phyloP scores from a whole-genome alignment of 2,329 filamentous ascomycete genomes.

The Exophiala bonariae region DNA sequence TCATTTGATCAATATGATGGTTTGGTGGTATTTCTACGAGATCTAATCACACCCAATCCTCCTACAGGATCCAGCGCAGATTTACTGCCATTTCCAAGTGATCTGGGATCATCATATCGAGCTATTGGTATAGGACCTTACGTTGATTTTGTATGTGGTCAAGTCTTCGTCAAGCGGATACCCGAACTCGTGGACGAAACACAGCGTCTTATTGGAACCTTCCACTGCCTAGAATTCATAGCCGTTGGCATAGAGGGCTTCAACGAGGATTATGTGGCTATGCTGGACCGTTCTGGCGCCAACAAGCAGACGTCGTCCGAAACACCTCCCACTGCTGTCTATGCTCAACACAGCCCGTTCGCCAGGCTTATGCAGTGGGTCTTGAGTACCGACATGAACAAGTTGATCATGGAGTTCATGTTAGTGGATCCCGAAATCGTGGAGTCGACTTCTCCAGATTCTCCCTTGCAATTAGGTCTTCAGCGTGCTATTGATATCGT shows the following conservation, averaged over 20 bases:
- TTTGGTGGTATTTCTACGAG: slow-evolving; percentile 75
- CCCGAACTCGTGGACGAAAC: slow-evolving; percentile 65
- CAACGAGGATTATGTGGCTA: slow-evolving; percentile 80
- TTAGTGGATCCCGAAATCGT: slow-evolving; percentile 75
- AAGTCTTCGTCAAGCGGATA: slow-evolving; percentile 69
- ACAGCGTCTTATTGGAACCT: slow-evolving; percentile 72
- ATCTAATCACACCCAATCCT: slow-evolving; percentile 66
- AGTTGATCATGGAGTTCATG: slow-evolving; percentile 73
- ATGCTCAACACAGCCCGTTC: slow-evolving; percentile 88
- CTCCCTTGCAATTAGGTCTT: slow-evolving; percentile 77
- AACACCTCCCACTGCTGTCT: slow-evolving; percentile 53
- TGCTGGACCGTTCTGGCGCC: slow-evolving; percentile 17
- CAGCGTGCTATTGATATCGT: slow-evolving; percentile 81
- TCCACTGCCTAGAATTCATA: slow-evolving; percentile 82
- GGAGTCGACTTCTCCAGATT: slow-evolving; percentile 70
- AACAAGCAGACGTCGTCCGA: slow-evolving; percentile 13
- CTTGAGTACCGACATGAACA: slow-evolving; percentile 87
- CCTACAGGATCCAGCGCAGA: slow-evolving; percentile 52
- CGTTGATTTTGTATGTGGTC: slow-evolving; percentile 83
- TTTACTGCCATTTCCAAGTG: slow-evolving; percentile 81
- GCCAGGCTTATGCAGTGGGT: slow-evolving; percentile 96
- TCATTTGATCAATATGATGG: slow-evolving; percentile 84
- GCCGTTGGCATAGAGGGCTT: slow-evolving; percentile 77
- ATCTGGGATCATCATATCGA: slow-evolving; percentile 73
- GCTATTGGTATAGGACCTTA: slow-evolving; percentile 88